These are phyloP conservation scores for Yamadazyma diddensiae DNA, from an alignment of 1,139 yeast genomes.

Conservation along the genomic window DNA sequence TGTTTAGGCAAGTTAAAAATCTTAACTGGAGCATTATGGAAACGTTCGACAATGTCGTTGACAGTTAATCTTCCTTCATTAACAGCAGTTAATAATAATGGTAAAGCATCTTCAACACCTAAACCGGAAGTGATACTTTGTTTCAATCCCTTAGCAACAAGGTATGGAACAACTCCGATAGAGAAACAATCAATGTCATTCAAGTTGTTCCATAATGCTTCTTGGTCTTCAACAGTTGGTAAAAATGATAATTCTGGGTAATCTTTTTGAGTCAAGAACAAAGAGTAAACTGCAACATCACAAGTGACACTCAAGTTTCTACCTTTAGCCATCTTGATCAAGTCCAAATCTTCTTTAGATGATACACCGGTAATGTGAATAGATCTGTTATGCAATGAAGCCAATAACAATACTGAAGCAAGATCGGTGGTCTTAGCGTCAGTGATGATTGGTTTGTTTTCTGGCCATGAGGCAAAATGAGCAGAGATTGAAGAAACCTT, in stretches of 20 bases:
- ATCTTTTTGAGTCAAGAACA: slow-evolving; percentile 73
- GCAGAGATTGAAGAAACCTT: slow-evolving; percentile 76
- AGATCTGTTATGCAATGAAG: slow-evolving; percentile 81
- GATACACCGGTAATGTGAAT: slow-evolving; percentile 89
- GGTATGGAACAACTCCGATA: slow-evolving; percentile 75
- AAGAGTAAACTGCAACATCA: slow-evolving; percentile 80
- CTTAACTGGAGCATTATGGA: slow-evolving; percentile 78
- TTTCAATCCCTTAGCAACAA: slow-evolving; percentile 64
- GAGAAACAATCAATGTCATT: slow-evolving; percentile 81
- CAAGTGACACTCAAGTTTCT: slow-evolving; percentile 83
- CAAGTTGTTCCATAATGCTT: slow-evolving; percentile 76
- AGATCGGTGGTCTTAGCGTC: slow-evolving; percentile 91
- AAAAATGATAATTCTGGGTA: slow-evolving; percentile 59
- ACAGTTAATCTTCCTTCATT: slow-evolving; percentile 67
- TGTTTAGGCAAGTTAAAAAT: slow-evolving; percentile 86
- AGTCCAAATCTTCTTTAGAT: slow-evolving; percentile 74
- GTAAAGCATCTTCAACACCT: slow-evolving; percentile 78
- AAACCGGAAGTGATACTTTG: slow-evolving; percentile 63
- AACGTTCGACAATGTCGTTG: slow-evolving; percentile 66
- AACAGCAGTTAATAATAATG: slow-evolving; percentile 80
- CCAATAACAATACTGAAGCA: slow-evolving; percentile 86
- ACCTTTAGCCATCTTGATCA: slow-evolving; percentile 82
- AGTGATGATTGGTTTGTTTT: slow-evolving; percentile 78
- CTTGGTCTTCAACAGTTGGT: slow-evolving; percentile 80
- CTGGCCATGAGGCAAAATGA: slow-evolving; percentile 84